Conservation (phyloP, 192 early-diverging fungal species). For the Pilobolus umbonatus region DNA sequence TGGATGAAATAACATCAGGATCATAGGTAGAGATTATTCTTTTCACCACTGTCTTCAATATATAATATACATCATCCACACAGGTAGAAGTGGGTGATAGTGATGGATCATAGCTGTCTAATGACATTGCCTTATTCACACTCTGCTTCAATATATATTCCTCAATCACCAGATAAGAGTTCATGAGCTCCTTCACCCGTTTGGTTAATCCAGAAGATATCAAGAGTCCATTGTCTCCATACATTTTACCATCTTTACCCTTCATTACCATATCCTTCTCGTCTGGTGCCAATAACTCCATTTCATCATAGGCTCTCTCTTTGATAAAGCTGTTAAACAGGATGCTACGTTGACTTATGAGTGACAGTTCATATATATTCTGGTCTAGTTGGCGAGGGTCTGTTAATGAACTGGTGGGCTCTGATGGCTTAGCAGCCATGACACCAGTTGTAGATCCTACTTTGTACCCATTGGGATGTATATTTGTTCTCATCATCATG, state of each 20-base stretch:
- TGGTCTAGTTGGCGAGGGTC: conserved; percentile 77
- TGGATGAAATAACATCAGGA: conserved; percentile 59
- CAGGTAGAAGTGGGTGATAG: conserved; percentile 48
- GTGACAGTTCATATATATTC: conserved; percentile 76
- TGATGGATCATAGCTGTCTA: conserved; percentile 55
- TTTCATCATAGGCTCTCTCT: conserved; percentile 60
- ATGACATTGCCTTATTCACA: conserved; percentile 72
- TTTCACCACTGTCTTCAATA: conserved; percentile 69
- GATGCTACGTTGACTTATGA: conserved; percentile 72
- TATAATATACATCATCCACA: conserved; percentile 94
- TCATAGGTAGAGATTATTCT: conserved; percentile 73
- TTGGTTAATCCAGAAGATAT: conserved; percentile 52
- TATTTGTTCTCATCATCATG: conserved; percentile 34
- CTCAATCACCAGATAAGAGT: conserved; percentile 65
- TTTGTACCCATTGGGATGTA: conserved; percentile 10
- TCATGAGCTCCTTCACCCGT: conserved; percentile 58
- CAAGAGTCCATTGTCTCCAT: conserved; percentile 54
- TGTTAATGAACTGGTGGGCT: conserved; percentile 37
- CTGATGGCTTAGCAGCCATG: conserved; percentile 3
- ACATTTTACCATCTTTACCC: conserved; percentile 37
- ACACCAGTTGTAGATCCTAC: conserved; percentile 9
- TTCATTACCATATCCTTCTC: conserved; percentile 20
- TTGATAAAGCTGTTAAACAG: conserved; percentile 83
- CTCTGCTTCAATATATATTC: conserved; percentile 69
- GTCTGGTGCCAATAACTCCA: conserved; percentile 23